These are phyloP conservation scores for Eimeria tenella DNA, from an alignment of 169 alveolate genomes.

Conservation along the genomic window DNA sequence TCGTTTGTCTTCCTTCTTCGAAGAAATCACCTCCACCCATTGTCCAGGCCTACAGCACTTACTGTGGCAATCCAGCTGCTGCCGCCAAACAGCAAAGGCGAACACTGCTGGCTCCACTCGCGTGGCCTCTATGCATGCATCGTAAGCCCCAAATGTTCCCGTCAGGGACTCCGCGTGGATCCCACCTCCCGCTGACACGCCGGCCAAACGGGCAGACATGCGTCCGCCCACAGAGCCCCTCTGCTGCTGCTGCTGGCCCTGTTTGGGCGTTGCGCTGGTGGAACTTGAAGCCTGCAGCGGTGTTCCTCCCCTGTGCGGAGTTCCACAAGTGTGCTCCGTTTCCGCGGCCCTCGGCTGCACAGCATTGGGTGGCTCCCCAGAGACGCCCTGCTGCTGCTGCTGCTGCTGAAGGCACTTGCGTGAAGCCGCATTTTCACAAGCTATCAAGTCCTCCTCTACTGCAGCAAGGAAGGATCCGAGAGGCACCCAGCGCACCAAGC, in stretches of 20 bases:
- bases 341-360: neutral
- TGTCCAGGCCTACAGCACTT: neutral
- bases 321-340: neutral
- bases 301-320: neutral
- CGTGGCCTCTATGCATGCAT: slow-evolving; percentile 33
- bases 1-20: slow-evolving; percentile 4
- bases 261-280: neutral
- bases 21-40: slow-evolving; percentile 6
- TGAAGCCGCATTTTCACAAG: neutral
- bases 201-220: slow-evolving; percentile 1
- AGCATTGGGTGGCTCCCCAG: neutral
- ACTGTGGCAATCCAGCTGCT: neutral
- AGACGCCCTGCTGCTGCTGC: slow-evolving; percentile 10
- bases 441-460: slow-evolving; percentile 18
- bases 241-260: neutral
- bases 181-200: neutral
- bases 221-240: slow-evolving; percentile 9
- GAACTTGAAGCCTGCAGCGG: neutral
- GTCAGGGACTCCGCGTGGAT: neutral
- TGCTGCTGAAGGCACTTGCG: neutral
- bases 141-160: slow-evolving; percentile 19
- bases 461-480: slow-evolving; percentile 2
- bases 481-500: slow-evolving; percentile 40
- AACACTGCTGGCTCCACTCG: slow-evolving; percentile 27
- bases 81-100: slow-evolving; percentile 22